Conservation (phyloP, 169 alveolate genomes). For the Blepharisma undulans region DNA sequence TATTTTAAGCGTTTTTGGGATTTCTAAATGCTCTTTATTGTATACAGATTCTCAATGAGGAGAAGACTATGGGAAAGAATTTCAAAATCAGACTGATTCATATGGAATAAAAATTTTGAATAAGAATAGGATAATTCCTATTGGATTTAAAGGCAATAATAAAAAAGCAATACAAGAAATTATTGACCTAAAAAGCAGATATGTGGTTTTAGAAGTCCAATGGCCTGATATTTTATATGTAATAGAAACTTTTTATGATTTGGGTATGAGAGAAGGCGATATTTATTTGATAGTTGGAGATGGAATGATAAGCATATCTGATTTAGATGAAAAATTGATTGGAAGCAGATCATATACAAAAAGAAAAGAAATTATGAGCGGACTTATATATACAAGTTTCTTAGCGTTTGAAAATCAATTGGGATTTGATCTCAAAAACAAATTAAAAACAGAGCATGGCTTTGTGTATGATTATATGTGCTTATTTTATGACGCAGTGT, state of each 20-base stretch:
- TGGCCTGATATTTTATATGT: neutral
- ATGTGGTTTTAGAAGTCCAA: neutral
- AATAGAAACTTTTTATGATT: neutral
- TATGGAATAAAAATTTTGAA: neutral
- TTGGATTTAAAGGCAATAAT: neutral
- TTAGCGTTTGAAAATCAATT: neutral
- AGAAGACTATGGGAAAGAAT: neutral
- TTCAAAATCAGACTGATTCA: neutral
- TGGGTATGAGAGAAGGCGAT: neutral
- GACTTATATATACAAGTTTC: neutral
- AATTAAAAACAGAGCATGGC: neutral
- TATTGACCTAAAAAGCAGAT: neutral
- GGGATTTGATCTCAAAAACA: neutral
- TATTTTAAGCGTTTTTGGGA: neutral
- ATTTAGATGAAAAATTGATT: neutral
- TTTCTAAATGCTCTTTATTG: neutral
- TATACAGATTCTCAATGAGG: neutral
- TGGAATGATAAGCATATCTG: neutral
- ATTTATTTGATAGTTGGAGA: neutral
- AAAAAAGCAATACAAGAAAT: neutral
- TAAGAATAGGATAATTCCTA: neutral
- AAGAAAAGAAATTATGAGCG: neutral
- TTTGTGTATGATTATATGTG: neutral
- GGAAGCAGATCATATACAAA: neutral
- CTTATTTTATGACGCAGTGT: neutral